Conservation (phyloP, 805 yeast species). For the Candida silvicultrix region DNA sequence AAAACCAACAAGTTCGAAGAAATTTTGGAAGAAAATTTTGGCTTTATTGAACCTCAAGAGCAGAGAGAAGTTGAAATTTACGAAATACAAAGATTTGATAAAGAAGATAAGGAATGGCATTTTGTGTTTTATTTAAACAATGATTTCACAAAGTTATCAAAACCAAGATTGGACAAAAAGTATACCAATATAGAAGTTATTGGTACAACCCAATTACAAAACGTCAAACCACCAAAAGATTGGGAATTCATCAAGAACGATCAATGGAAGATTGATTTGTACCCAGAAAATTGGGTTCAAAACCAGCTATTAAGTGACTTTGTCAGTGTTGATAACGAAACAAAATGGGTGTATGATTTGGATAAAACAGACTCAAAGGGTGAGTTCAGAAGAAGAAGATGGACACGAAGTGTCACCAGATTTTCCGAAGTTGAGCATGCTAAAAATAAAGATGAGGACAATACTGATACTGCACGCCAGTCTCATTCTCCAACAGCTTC, state of each 20-base stretch:
- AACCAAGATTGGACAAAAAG: slow-evolving; percentile 19
- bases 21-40: slow-evolving; percentile 31
- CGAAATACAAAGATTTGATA: slow-evolving; percentile 55
- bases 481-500: background rate
- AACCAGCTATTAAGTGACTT: slow-evolving; percentile 41
- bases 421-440: slow-evolving; percentile 8
- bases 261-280: slow-evolving; percentile 64
- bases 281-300: slow-evolving; percentile 59
- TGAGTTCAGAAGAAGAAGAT: slow-evolving; percentile 55
- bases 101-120: slow-evolving; percentile 52
- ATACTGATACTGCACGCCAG: background rate
- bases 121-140: slow-evolving; percentile 52
- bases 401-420: slow-evolving; percentile 43
- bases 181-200: background rate
- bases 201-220: slow-evolving; percentile 17
- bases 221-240: slow-evolving; percentile 49
- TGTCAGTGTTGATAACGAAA: slow-evolving; percentile 60
- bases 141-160: slow-evolving; percentile 45
- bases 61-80: slow-evolving; percentile 53
- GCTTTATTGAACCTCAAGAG: slow-evolving; percentile 34
- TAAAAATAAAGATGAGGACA: background rate
- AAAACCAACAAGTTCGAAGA: slow-evolving; percentile 44
- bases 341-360: slow-evolving; percentile 82
- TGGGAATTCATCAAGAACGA: slow-evolving; percentile 43
- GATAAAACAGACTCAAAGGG: slow-evolving; percentile 24